These are phyloP conservation scores for Aureobasidium pullulans DNA, from an alignment of 2,329 filamentous ascomycete species.

Conservation along the genomic window DNA sequence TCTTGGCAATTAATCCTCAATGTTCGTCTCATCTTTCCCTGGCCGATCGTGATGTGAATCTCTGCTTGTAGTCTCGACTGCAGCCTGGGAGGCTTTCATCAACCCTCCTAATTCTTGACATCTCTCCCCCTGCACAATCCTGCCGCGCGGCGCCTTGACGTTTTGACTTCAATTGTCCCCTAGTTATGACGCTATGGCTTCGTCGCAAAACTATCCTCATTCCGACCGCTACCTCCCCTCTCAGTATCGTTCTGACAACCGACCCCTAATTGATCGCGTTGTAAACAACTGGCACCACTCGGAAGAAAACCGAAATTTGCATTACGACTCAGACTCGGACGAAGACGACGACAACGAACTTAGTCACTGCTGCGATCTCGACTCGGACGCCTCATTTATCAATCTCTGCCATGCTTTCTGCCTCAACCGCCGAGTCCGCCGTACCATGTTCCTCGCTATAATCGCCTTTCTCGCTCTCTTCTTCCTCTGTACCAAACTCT, in stretches of 20 bases:
- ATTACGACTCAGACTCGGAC: conserved; percentile 5
- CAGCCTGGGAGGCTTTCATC: conserved; percentile 8
- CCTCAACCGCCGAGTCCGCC: conserved; percentile 21
- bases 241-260: conserved; percentile 7
- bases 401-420: conserved; percentile 17
- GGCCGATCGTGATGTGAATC: background rate
- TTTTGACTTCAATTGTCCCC: background rate
- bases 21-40: background rate
- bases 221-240: background rate
- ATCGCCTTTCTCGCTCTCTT: conserved; percentile 25
- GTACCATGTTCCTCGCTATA: conserved; percentile 27
- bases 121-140: background rate
- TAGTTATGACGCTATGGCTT: conserved; percentile 1
- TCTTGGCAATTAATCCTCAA: conserved; percentile 1
- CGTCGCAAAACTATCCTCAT: background rate
- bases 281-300: conserved; percentile 22
- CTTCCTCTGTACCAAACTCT: conserved; percentile 30
- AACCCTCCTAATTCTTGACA: background rate
- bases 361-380: conserved; percentile 26
- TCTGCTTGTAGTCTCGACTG: background rate
- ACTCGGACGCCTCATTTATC: conserved; percentile 27
- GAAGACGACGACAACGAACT: conserved; percentile 14
- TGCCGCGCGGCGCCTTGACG: background rate
- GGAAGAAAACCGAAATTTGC: conserved; percentile 13
- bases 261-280: conserved; percentile 23